These are phyloP conservation scores for Pyrus hybrid DNA, from an alignment of 331 rosid genomes.

Conservation along the genomic window DNA sequence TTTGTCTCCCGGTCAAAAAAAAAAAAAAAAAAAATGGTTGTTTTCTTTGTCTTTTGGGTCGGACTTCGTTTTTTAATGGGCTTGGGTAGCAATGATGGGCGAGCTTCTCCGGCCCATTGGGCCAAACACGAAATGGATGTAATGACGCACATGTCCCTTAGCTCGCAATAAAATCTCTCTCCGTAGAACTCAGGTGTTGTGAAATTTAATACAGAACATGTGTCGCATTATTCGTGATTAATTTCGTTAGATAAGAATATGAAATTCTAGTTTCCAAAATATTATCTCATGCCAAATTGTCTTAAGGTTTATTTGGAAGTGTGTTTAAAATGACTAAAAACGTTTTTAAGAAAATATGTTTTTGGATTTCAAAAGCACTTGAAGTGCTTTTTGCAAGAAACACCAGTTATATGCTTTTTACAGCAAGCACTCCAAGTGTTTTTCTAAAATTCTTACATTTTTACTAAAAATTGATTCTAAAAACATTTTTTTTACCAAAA, in stretches of 20 bases:
- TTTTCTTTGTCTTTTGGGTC: not conserved
- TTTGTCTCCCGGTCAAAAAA: not conserved
- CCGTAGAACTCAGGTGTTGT: too few species aligned
- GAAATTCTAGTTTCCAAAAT: not conserved
- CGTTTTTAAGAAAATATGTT: fast-evolving
- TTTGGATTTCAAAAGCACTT: too few species aligned
- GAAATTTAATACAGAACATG: too few species aligned
- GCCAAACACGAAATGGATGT: not conserved
- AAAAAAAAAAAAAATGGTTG: not conserved
- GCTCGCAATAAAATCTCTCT: too few species aligned
- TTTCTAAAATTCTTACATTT: fast-evolving
- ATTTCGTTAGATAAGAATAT: not conserved
- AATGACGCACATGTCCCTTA: not conserved
- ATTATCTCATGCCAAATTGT: not conserved
- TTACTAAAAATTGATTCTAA: too few species aligned
- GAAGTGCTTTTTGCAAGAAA: too few species aligned
- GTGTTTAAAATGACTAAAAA: too few species aligned
- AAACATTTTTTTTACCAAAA: too few species aligned
- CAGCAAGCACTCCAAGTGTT: too few species aligned
- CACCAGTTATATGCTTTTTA: too few species aligned
- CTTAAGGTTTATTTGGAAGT: too few species aligned
- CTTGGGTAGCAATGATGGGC: not conserved
- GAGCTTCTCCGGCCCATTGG: not conserved
- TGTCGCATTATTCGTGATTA: not conserved
- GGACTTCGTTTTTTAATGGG: not conserved